Percentiles rank a stretch among this genome's conserved stretches.
phyloP scores from a whole-genome alignment of 805 yeast species.

The Candida germanica region DNA sequence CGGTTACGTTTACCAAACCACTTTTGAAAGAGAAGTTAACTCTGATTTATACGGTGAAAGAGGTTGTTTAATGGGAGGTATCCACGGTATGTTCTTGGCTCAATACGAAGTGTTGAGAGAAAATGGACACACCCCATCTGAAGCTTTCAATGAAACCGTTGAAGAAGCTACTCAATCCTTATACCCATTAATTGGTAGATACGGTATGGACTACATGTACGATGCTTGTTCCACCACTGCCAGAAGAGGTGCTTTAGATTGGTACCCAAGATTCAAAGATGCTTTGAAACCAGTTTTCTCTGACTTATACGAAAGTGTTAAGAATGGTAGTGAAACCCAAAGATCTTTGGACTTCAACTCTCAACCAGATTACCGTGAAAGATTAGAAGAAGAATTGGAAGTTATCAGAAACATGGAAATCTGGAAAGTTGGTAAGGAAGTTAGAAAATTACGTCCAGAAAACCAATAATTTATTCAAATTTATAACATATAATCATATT shows the following conservation, averaged over 20 bases:
- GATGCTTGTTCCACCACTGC: conserved; percentile 99
- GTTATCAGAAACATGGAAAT: conserved; percentile 96
- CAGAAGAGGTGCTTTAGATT: conserved; percentile 99
- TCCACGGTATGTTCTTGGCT: conserved; percentile 99
- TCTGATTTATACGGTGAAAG: conserved; percentile 99
- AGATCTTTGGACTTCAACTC: conserved; percentile 99
- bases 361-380: conserved; percentile 95
- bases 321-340: conserved; percentile 95
- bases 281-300: conserved; percentile 98
- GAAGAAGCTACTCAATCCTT: conserved; percentile 99
- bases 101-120: conserved; percentile 99
- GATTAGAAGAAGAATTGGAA: conserved; percentile 89
- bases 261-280: conserved; percentile 99
- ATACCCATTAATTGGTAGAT: conserved; percentile 97
- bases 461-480: conserved; percentile 60
- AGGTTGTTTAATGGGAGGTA: conserved; percentile 99
- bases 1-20: conserved; percentile 99
- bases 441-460: conserved; percentile 99
- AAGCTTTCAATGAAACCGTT: conserved; percentile 99
- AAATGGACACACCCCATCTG: conserved; percentile 99
- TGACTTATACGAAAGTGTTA: conserved; percentile 91
- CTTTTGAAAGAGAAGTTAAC: conserved; percentile 98
- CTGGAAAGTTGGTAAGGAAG: conserved; percentile 99
- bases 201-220: conserved; percentile 99
- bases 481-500: conserved; percentile 3